A percentile compares a stretch with the other conserved stretches of the same genome.
Conservation (phyloP, 495 filamentous ascomycete species). For the Talaromyces adpressus region DNA sequence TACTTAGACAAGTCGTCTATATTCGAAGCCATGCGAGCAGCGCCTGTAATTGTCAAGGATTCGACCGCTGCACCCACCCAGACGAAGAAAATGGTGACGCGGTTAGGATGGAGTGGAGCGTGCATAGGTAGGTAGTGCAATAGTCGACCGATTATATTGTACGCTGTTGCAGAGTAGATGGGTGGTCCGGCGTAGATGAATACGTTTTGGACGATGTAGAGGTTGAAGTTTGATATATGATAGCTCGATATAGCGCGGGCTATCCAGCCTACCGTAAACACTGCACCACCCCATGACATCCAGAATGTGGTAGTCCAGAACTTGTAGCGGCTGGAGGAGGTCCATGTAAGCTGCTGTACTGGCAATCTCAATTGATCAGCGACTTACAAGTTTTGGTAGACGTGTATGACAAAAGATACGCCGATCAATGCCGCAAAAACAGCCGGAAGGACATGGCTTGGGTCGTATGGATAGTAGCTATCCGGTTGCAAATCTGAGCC, state of each 20-base stretch:
- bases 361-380: background rate
- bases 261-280: conserved; percentile 38
- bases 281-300: conserved; percentile 30
- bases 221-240: conserved; percentile 22
- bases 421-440: conserved; percentile 31
- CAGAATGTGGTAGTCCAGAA: conserved; percentile 40
- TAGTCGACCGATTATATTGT: conserved; percentile 51
- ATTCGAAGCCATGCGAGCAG: conserved; percentile 26
- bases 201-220: conserved; percentile 45
- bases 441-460: conserved; percentile 32
- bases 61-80: conserved; percentile 30
- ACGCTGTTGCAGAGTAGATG: conserved; percentile 49
- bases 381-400: conserved; percentile 33
- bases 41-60: conserved; percentile 29
- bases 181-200: conserved; percentile 48
- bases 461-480: conserved; percentile 23
- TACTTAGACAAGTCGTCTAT: conserved; percentile 12
- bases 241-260: conserved; percentile 31
- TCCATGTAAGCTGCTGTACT: background rate
- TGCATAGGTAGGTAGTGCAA: conserved; percentile 40
- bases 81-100: conserved; percentile 28
- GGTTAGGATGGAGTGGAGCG: conserved; percentile 31
- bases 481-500: background rate
- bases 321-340: conserved; percentile 21
- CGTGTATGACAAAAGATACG: conserved; percentile 25